A percentile compares a stretch with the other conserved stretches of the same genome.
Evolutionary conservation across 768 basidiomycete species (phyloP).

Genomic region (Tricholoma terreum): DNA sequence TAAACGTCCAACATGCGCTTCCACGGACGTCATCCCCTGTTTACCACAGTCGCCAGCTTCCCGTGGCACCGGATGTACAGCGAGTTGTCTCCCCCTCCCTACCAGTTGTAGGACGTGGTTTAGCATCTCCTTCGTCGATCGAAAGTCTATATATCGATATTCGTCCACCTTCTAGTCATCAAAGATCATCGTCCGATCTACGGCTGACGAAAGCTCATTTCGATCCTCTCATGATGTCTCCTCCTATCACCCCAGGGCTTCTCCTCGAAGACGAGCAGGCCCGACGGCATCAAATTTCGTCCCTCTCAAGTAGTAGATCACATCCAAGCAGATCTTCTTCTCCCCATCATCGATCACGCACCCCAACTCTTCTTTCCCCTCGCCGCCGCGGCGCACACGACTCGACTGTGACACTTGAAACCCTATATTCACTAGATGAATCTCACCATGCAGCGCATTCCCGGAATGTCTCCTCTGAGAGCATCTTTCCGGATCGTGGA

Average conservation of each 20-base stretch:
- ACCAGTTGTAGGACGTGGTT: not conserved
- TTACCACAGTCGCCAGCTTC: not conserved
- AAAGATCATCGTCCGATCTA: not conserved
- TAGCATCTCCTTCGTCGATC: not conserved
- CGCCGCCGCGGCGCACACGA: conserved; percentile 14
- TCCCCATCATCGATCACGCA: conserved; percentile 4
- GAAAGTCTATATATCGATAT: not conserved
- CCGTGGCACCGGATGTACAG: not conserved
- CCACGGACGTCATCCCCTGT: not conserved
- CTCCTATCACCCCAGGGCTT: not conserved
- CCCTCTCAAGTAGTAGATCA: conserved; percentile 5
- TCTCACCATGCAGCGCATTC: conserved; percentile 6
- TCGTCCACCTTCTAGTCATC: not conserved
- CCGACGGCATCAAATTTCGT: conserved; percentile 1
- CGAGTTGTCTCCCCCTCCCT: not conserved
- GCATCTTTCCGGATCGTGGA: conserved; percentile 13
- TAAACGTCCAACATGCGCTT: not conserved
- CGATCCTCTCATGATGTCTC: not conserved
- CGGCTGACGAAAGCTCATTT: not conserved
- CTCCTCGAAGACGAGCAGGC: not conserved
- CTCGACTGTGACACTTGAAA: not conserved
- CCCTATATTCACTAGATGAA: conserved; percentile 7
- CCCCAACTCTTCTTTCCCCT: conserved; percentile 10
- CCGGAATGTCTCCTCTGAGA: conserved; percentile 24
- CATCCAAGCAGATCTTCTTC: conserved; percentile 5